These are phyloP conservation scores for Aureobasidium sp. DNA, from an alignment of 2,329 filamentous ascomycete genomes.

Conservation along the genomic window DNA sequence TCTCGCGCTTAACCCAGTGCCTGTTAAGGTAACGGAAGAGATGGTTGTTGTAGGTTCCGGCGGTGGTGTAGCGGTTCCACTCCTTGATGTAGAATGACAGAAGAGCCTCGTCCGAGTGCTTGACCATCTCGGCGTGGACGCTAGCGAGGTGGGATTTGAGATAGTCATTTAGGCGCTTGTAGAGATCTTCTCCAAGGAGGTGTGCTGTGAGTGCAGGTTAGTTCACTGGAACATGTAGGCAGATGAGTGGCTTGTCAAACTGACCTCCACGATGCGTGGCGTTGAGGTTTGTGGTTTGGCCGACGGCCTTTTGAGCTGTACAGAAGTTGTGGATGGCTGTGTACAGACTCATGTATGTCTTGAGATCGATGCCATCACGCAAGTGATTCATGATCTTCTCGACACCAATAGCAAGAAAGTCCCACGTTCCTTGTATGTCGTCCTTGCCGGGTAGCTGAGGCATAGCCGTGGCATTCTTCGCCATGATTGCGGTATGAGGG, in stretches of 20 bases:
- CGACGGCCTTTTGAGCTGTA: constrained; percentile 89
- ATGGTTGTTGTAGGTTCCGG: constrained; percentile 96
- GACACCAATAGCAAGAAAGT: constrained; percentile 80
- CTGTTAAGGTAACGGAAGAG: constrained; percentile 93
- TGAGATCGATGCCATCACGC: constrained; percentile 88
- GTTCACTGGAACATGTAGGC: background rate
- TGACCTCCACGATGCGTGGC: constrained; percentile 64
- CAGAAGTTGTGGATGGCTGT: constrained; percentile 99
- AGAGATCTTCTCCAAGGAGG: constrained; percentile 89
- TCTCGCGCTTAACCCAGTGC: constrained; percentile 98
- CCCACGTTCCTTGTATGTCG: constrained; percentile 53
- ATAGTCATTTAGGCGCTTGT: constrained; percentile 83
- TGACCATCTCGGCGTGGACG: constrained; percentile 65
- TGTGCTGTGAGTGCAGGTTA: constrained; percentile 55
- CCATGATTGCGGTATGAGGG: constrained; percentile 5
- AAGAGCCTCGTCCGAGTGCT: constrained; percentile 82
- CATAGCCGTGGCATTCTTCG: background rate
- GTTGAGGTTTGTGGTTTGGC: constrained; percentile 42
- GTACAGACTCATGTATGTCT: constrained; percentile 96
- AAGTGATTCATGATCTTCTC: constrained; percentile 90
- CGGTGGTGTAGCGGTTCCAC: constrained; percentile 92
- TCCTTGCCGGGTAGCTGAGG: constrained; percentile 27
- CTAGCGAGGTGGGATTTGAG: constrained; percentile 67
- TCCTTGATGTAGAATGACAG: constrained; percentile 91
- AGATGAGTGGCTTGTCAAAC: background rate